A percentile compares a stretch with the other conserved stretches of the same genome.
Conservation (phyloP, 2,329 filamentous ascomycete species). For the Fusarium citri region DNA sequence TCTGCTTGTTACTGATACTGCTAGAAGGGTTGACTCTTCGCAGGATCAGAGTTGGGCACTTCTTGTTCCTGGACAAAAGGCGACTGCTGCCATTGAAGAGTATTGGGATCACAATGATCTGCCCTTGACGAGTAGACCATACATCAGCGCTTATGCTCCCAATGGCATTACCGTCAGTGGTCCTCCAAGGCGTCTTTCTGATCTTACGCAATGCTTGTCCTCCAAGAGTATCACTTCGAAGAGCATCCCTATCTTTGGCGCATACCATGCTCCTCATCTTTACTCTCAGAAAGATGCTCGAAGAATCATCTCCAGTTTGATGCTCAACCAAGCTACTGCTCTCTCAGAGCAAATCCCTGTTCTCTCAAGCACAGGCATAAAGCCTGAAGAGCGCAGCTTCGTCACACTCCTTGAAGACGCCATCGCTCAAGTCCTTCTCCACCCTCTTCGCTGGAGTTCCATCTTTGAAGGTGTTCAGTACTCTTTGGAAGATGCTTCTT, state of each 20-base stretch:
- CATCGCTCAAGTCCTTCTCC: conserved; percentile 19
- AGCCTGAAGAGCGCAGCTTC: conserved; percentile 28
- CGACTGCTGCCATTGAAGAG: conserved; percentile 3
- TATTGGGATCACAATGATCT: conserved; percentile 4
- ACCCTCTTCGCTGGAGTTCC: conserved; percentile 27
- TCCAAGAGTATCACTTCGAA: conserved; percentile 17
- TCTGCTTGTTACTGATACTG: conserved; percentile 29
- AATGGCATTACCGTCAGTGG: conserved; percentile 38
- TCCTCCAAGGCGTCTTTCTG: conserved; percentile 23
- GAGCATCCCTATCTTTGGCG: conserved; percentile 34
- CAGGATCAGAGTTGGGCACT: conserved; percentile 35
- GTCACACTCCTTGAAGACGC: conserved; percentile 26
- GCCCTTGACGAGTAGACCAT: conserved; percentile 31
- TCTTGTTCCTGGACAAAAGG: conserved; percentile 26
- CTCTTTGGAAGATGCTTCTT: not conserved
- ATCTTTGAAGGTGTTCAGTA: conserved; percentile 23
- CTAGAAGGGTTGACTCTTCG: conserved; percentile 11
- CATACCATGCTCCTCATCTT: conserved; percentile 36
- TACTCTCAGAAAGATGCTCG: conserved; percentile 32
- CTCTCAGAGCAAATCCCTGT: conserved; percentile 17
- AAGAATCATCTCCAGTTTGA: conserved; percentile 8
- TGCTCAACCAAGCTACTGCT: not conserved
- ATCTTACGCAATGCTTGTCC: conserved; percentile 15
- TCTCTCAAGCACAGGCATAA: conserved; percentile 13
- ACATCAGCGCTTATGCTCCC: conserved; percentile 37